Evolutionary conservation across 2,329 filamentous ascomycete species (phyloP), one percentile per base, ranked within the genome.

Genomic region (Tolypocladium album): DNA sequence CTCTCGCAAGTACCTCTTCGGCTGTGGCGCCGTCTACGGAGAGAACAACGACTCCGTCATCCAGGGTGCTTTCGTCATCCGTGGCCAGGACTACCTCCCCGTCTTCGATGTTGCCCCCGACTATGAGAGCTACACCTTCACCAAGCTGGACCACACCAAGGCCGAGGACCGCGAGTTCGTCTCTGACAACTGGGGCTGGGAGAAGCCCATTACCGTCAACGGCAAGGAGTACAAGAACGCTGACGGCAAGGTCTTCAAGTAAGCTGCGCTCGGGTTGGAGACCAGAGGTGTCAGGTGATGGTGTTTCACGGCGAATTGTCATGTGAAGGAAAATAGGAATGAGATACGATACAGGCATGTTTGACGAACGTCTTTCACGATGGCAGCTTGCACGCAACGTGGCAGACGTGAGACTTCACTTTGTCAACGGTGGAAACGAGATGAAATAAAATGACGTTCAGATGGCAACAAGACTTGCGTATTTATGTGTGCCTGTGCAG

Each of bases 161-260:
- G 76, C 83, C 59, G 91, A 92, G 77, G 90, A 97, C 84, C 86
- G 83, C 74, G 87, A 89, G 75, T 92, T 89, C 75, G 82, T 99
- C 72, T 86, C 94, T 73, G 86, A 89, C 74, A 82, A 88, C 79
- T 99, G 94, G 94, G 82, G 85, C 64, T 96, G 92, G 90, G 94
- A 97, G 77, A 89, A 90, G 81, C 87, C 89, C 67, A 80, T 92
- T 71, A 80, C 79, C 66, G 83, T 91, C 71, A 78, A 88, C 72
- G 93, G 89, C 82, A 97, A 97, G 89, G 84, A 88, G 73, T 95
- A 92, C 80, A 79, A 86, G 76, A 90, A 88, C 81, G 89, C 89
- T 73, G 88, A 91, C 72, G 94, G 94, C 76, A 97, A 97, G 87
- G 92, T 97, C 76, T 97, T 97, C 89, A 97, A 97, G 85, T 97